These are phyloP conservation scores for Ophiocordyceps robertsii DNA, from an alignment of 2,329 filamentous ascomycete species.

Conservation along the genomic window DNA sequence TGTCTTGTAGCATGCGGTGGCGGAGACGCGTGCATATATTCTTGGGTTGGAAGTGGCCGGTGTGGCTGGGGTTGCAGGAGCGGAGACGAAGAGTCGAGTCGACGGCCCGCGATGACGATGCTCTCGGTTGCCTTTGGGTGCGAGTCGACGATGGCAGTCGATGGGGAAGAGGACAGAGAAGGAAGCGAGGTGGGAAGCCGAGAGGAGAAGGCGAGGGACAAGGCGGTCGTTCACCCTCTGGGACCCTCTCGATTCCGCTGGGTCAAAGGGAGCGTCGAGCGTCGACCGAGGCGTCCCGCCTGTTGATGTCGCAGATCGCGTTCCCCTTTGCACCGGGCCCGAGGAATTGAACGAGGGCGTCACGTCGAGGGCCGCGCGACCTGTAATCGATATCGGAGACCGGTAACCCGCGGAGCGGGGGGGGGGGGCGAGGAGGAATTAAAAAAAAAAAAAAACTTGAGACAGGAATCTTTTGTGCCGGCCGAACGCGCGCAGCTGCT, in stretches of 20 bases:
- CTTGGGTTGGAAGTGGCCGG: background rate
- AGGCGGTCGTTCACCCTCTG: background rate
- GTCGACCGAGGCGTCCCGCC: too few species aligned
- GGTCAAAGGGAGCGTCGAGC: background rate
- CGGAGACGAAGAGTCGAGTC: background rate
- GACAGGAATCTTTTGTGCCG: background rate
- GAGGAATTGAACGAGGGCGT: constrained; percentile 1
- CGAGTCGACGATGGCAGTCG: too few species aligned
- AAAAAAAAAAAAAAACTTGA: background rate
- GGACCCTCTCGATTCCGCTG: background rate
- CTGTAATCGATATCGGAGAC: background rate
- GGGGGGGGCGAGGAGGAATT: too few species aligned
- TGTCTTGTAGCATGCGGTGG: background rate
- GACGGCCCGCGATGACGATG: background rate
- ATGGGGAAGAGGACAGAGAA: background rate
- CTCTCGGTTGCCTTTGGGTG: too few species aligned
- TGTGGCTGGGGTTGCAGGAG: background rate
- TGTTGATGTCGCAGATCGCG: constrained; percentile 2
- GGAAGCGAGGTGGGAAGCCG: background rate
- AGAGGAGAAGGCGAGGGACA: background rate
- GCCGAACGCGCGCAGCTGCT: too few species aligned
- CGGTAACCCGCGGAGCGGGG: background rate
- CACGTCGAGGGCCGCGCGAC: constrained; percentile 1
- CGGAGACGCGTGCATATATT: background rate
- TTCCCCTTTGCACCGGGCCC: background rate